These are phyloP conservation scores for Lactarius hengduanensis DNA, from an alignment of 768 basidiomycete species.

Conservation along the genomic window DNA sequence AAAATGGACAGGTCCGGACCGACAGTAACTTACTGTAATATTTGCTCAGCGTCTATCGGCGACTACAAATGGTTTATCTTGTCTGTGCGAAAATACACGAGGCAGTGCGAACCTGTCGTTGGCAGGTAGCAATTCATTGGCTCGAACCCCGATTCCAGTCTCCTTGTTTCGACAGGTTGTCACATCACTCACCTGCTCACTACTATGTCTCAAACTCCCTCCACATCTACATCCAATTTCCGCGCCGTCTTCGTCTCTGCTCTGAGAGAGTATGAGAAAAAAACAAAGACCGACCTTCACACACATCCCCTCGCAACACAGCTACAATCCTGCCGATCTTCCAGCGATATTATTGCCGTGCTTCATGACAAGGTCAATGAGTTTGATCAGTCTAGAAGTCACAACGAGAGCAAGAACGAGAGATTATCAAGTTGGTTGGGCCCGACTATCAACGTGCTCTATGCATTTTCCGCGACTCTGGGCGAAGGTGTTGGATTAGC, in stretches of 20 bases:
- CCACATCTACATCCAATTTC: not conserved
- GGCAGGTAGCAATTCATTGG: no score
- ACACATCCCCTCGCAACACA: no score
- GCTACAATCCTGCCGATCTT: not conserved
- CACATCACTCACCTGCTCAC: no score
- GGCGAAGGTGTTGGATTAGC: not conserved
- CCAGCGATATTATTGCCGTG: not conserved
- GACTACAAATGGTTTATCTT: no score
- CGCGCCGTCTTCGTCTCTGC: not conserved
- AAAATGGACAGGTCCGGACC: no score
- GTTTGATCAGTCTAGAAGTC: not conserved
- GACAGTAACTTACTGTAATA: no score
- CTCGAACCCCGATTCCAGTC: no score
- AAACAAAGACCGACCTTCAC: not conserved
- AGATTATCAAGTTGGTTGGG: not conserved
- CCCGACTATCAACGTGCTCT: not conserved
- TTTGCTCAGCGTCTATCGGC: no score
- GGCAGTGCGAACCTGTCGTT: no score
- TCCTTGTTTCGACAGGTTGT: no score
- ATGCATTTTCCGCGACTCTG: not conserved
- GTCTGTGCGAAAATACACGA: no score
- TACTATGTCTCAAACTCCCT: not conserved
- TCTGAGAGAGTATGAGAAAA: not conserved
- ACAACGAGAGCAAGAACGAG: no score
- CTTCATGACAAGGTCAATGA: not conserved